Conservation (phyloP, 2,329 filamentous ascomycete species). For the Colletotrichum incanum region DNA sequence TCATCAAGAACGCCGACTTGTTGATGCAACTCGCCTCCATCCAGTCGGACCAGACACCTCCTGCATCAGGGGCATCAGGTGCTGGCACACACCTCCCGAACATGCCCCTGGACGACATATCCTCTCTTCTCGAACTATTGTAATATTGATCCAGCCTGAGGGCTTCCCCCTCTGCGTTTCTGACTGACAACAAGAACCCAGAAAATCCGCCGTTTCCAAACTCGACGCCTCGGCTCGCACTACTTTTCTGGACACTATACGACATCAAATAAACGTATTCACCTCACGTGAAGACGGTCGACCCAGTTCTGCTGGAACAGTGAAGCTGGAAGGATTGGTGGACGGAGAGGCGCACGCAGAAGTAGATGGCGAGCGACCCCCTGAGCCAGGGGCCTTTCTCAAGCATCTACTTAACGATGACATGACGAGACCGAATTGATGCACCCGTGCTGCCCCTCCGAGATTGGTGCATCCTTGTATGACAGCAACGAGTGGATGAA, state of each 20-base stretch:
- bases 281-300: neutral
- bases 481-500: neutral
- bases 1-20: constrained; percentile 43
- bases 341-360: constrained; percentile 10
- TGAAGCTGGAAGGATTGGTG: neutral
- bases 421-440: constrained; percentile 23
- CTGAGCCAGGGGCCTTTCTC: constrained; percentile 16
- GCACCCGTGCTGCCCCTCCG: neutral
- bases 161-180: constrained; percentile 5
- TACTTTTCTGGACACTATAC: constrained; percentile 29
- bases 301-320: neutral
- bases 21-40: constrained; percentile 37
- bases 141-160: constrained; percentile 16
- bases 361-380: neutral
- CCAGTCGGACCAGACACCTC: constrained; percentile 17
- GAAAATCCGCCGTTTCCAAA: constrained; percentile 33
- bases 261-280: constrained; percentile 27
- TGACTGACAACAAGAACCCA: constrained; percentile 21
- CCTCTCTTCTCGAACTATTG: constrained; percentile 32
- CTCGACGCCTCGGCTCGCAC: constrained; percentile 24
- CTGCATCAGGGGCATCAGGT: constrained; percentile 5
- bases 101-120: constrained; percentile 26
- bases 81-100: neutral
- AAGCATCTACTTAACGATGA: constrained; percentile 29
- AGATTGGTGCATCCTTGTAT: neutral